A percentile compares a stretch with the other conserved stretches of the same genome.
Conservation (phyloP, 1,284 basidiomycete species). For the Exobasidium cylindrosporum region DNA sequence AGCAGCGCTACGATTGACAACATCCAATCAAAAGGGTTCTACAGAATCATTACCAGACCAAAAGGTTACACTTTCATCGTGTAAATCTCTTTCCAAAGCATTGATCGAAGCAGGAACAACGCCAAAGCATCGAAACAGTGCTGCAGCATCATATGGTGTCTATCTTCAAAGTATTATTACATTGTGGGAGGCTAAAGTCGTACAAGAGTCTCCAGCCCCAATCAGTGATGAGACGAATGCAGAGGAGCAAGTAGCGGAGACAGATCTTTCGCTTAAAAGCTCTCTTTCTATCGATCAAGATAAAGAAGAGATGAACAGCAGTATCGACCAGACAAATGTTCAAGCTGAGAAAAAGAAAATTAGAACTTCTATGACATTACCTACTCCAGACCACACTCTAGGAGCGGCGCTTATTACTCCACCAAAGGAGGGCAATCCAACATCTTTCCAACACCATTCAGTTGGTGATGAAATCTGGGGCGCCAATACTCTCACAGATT, state of each 20-base stretch:
- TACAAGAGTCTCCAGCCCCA: background rate
- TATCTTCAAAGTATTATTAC: slow-evolving; percentile 23
- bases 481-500: too few relatives aligned
- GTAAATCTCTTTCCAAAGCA: slow-evolving; percentile 26
- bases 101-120: slow-evolving; percentile 41
- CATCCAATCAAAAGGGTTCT: slow-evolving; percentile 10
- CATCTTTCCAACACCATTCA: background rate
- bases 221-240: background rate
- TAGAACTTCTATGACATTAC: background rate
- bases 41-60: slow-evolving; percentile 25
- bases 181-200: slow-evolving; percentile 19
- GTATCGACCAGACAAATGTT: background rate
- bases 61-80: slow-evolving; percentile 28
- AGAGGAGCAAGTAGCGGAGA: background rate
- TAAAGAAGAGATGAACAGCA: background rate
- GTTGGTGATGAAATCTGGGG: slow-evolving; percentile 10
- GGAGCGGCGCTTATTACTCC: background rate
- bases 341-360: too few relatives aligned
- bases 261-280: too few relatives aligned
- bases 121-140: slow-evolving; percentile 40
- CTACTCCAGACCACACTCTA: background rate
- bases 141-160: slow-evolving; percentile 37
- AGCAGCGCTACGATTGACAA: slow-evolving; percentile 39
- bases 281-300: background rate
- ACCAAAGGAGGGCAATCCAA: background rate